A percentile compares a stretch with the other conserved stretches of the same genome.
These are phyloP conservation scores for Waltergamsia citrina DNA, from an alignment of 2,329 filamentous ascomycete genomes.

Conservation along the genomic window DNA sequence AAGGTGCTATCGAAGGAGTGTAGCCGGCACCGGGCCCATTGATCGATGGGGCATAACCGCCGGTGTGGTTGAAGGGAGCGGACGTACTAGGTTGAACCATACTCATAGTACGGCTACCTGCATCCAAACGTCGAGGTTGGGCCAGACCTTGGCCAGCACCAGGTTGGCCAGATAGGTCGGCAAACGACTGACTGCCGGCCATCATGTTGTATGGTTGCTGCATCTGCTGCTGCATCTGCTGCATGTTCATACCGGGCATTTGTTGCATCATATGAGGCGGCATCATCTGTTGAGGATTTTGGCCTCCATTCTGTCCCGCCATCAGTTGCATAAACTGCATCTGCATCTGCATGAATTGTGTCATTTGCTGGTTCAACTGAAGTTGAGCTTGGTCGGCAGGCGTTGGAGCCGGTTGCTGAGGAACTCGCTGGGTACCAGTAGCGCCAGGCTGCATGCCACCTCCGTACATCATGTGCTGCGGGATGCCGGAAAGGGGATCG, in stretches of 20 bases:
- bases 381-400: slow-evolving; percentile 65
- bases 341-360: slow-evolving; percentile 85
- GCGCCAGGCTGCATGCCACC: slow-evolving; percentile 16
- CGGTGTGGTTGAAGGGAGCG: slow-evolving; percentile 44
- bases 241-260: slow-evolving; percentile 8
- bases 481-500: slow-evolving; percentile 40
- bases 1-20: slow-evolving; percentile 85
- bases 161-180: slow-evolving; percentile 34
- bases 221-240: slow-evolving; percentile 9
- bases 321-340: slow-evolving; percentile 93
- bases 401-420: slow-evolving; percentile 35
- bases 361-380: slow-evolving; percentile 76
- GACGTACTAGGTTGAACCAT: slow-evolving; percentile 65
- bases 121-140: slow-evolving; percentile 32
- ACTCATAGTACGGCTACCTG: slow-evolving; percentile 63
- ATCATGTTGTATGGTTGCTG: slow-evolving; percentile 15
- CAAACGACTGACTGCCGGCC: slow-evolving; percentile 28
- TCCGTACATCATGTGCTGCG: slow-evolving; percentile 31
- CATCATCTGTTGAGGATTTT: slow-evolving; percentile 18
- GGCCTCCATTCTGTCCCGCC: slow-evolving; percentile 24
- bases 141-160: slow-evolving; percentile 36
- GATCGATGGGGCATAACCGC: too few species aligned
- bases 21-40: slow-evolving; percentile 47
- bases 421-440: slow-evolving; percentile 30
- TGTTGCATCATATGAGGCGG: slow-evolving; percentile 5